phyloP scores from a whole-genome alignment of 2,329 filamentous ascomycete genomes.

The Epichloe coenophiala region DNA sequence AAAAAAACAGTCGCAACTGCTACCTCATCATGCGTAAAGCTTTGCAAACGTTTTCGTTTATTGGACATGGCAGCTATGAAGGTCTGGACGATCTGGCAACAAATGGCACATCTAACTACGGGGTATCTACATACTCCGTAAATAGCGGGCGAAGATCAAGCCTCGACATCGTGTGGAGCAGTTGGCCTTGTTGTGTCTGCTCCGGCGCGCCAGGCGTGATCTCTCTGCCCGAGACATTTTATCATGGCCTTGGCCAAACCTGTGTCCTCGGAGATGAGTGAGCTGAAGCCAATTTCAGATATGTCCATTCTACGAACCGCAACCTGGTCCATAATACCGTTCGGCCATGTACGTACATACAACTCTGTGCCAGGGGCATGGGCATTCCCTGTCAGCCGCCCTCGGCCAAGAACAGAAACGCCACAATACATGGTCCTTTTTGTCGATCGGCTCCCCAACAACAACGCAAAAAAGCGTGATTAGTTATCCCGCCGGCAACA shows the following conservation, averaged over 20 bases:
- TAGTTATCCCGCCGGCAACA: not conserved
- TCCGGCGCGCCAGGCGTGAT: constrained; percentile 1
- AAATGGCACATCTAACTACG: not conserved
- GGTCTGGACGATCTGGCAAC: not conserved
- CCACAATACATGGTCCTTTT: not conserved
- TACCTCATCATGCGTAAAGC: too few species aligned
- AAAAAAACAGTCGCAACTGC: not conserved
- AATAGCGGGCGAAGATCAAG: not conserved
- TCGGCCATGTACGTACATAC: not conserved
- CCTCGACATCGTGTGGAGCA: not conserved
- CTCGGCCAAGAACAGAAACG: not conserved
- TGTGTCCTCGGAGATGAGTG: constrained; percentile 3
- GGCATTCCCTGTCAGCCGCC: not conserved
- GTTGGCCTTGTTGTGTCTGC: not conserved
- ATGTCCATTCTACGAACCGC: not conserved
- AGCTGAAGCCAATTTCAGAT: not conserved
- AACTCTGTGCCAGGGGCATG: not conserved
- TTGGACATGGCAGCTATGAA: not conserved
- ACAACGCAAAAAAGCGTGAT: not conserved
- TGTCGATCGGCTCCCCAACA: not conserved
- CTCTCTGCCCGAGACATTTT: constrained; percentile 9
- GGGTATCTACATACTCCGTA: too few species aligned
- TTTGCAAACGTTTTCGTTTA: not conserved
- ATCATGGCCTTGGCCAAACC: constrained; percentile 4
- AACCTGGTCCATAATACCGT: not conserved